Base-by-base conservation (phyloP, 805 yeast species). In the Ogataea thermomethanolica region DNA sequence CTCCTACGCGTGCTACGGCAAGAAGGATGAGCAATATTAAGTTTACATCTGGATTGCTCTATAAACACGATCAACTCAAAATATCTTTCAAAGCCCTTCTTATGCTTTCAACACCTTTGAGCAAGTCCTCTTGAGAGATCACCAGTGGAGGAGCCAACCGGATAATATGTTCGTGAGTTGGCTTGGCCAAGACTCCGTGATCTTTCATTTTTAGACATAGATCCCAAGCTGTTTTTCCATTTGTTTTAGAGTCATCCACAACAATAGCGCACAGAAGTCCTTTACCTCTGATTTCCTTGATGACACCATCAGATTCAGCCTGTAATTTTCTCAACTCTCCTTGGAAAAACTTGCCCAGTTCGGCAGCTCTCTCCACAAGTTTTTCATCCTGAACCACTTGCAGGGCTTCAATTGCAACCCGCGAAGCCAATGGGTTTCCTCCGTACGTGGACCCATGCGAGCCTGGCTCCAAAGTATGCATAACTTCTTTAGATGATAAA, bases 391-490 rank as follows among this genome's bases (percentile, higher is more conserved):
- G 77, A 41, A 91, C 87, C 39, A 91, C 98, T 54, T 88, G 76
- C 50, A 91, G 73, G 8, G 98, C 96, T 44, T 96, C 96, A 61
- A 87, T 80, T 46, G 97, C 93, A 14, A 88, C 96, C 41, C 87
- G 76, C 51, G 95, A 87, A 15, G 95, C 91, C 61, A 91, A 75
- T 50, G 98, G 96, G 69, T 89, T 91, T 64, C 98, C 98, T 66
- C 98, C 98, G 62, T 86, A 91, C 15, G 98, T 91, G 22, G 97
- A 90, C 37, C 98, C 98, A 66, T 91, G 98, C 24, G 96, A 86
- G 40, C 98, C 98, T 21, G 97, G 95, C 48, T 85, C 87, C 53
- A 91, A 75, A 49, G 87, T 79, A 50, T 81, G 74, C 96, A 91
- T 85, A 61, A 91, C 84, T 44, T 88, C 95, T 54, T 70, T 78